Conservation (phyloP, 257 asterid species). For the Rhazya stricta region DNA sequence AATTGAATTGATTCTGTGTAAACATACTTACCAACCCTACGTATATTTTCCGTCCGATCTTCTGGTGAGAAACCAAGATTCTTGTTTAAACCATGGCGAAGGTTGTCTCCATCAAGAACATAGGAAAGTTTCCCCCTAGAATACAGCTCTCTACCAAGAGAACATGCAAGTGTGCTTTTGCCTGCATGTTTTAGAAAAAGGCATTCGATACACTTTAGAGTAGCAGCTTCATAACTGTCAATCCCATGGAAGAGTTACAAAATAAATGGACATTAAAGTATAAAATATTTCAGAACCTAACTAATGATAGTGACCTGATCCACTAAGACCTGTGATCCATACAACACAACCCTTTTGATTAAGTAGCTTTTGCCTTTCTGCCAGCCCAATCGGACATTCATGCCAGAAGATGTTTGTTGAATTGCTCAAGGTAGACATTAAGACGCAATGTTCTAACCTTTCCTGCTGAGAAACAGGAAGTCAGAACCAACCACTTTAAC, state of each 20-base stretch:
- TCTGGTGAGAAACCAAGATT: constrained; percentile 83
- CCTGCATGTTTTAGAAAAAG: constrained; percentile 39
- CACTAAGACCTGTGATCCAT: constrained; percentile 98
- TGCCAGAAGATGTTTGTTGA: constrained; percentile 93
- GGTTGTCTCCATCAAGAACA: constrained; percentile 93
- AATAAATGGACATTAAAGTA: constrained; percentile 1
- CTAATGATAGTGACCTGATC: constrained; percentile 56
- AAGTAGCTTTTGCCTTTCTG: constrained; percentile 73
- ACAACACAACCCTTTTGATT: constrained; percentile 91
- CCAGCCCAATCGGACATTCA: constrained; percentile 68
- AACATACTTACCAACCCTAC: constrained; percentile 72
- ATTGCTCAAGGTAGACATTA: constrained; percentile 68
- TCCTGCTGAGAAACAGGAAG: constrained; percentile 25
- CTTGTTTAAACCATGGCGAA: constrained; percentile 90
- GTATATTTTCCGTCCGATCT: constrained; percentile 85
- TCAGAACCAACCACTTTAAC: not conserved
- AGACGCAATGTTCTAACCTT: constrained; percentile 12
- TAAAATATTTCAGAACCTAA: not conserved
- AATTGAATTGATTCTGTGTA: not conserved
- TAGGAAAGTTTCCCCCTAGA: constrained; percentile 81
- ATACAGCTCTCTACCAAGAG: constrained; percentile 82
- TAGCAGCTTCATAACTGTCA: not conserved
- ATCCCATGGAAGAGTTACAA: not conserved
- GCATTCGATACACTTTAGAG: constrained; percentile 7
- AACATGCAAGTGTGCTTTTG: constrained; percentile 87